phyloP scores from a whole-genome alignment of 192 early-diverging fungal genomes.

The Rhizoclosmatium sp. region DNA sequence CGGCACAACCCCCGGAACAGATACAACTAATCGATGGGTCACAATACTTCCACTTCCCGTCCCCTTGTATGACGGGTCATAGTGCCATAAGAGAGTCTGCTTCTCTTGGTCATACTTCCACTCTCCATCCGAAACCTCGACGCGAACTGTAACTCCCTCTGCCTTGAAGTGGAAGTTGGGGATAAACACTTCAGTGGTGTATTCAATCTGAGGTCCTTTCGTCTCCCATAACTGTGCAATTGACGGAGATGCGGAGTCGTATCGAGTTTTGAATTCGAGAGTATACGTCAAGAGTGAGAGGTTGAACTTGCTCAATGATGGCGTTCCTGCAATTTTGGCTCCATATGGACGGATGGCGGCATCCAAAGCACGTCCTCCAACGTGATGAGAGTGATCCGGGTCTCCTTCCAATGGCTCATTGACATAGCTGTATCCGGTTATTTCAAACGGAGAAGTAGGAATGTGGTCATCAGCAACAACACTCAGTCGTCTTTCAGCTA shows the following conservation, averaged over 20 bases:
- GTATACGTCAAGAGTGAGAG: conserved; percentile 65
- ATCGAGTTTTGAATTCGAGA: conserved; percentile 58
- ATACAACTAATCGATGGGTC: not conserved
- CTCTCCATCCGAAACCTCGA: conserved; percentile 71
- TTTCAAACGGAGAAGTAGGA: conserved; percentile 61
- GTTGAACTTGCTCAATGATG: conserved; percentile 66
- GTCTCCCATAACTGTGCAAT: not conserved
- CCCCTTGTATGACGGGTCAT: conserved; percentile 36
- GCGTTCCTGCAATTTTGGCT: conserved; percentile 74
- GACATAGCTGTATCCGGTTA: conserved; percentile 46
- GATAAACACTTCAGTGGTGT: conserved; percentile 74
- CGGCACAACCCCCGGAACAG: not conserved
- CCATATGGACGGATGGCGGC: conserved; percentile 86
- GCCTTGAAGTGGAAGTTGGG: conserved; percentile 74
- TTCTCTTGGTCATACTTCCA: conserved; percentile 71
- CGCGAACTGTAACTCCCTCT: conserved; percentile 47
- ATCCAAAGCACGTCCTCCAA: conserved; percentile 79
- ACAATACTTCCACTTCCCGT: not conserved
- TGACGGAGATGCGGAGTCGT: not conserved
- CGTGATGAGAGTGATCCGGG: conserved; percentile 58
- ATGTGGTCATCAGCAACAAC: not conserved
- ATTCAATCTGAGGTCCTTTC: not conserved
- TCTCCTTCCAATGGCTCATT: conserved; percentile 44
- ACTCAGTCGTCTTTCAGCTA: not conserved
- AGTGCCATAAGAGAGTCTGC: conserved; percentile 72